phyloP scores from a whole-genome alignment of 2,329 filamentous ascomycete species.

The Botryotinia calthae region DNA sequence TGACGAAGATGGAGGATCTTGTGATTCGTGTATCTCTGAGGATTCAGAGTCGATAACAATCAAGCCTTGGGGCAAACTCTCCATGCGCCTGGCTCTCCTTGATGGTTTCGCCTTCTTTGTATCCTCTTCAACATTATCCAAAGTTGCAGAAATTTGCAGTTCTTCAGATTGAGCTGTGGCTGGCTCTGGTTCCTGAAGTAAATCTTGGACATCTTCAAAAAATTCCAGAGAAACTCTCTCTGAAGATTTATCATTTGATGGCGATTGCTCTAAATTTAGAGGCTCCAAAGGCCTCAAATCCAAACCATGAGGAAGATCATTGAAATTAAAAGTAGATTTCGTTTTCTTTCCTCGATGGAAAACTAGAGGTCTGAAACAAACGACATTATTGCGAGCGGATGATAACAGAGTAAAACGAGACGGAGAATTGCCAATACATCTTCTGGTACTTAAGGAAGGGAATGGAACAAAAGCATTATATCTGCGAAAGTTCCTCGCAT shows the following conservation, averaged over 20 bases:
- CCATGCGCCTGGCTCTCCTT: background rate
- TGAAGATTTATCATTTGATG: background rate
- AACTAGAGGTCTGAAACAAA: background rate
- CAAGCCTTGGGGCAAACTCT: slow-evolving; percentile 17
- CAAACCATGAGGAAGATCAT: slow-evolving; percentile 48
- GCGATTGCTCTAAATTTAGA: slow-evolving; percentile 34
- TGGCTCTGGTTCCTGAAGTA: background rate
- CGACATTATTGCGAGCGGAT: background rate
- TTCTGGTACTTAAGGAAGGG: background rate
- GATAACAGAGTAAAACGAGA: background rate
- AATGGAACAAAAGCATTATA: background rate
- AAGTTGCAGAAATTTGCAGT: background rate
- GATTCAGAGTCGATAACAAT: slow-evolving; percentile 4
- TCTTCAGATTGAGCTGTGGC: background rate
- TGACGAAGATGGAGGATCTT: background rate
- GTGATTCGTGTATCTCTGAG: slow-evolving; percentile 1
- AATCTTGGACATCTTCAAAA: slow-evolving; percentile 4
- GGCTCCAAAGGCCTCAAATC: slow-evolving; percentile 34
- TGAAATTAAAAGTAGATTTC: slow-evolving; percentile 51
- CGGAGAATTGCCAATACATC: background rate
- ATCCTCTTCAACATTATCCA: background rate
- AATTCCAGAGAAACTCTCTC: background rate
- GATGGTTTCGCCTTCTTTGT: background rate
- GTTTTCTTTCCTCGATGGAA: slow-evolving; percentile 52
- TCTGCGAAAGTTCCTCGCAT: slow-evolving; percentile 3